A percentile compares a stretch with the other conserved stretches of the same genome.
phyloP scores from a whole-genome alignment of 2,329 filamentous ascomycete genomes.

The Diaporthe velutina region DNA sequence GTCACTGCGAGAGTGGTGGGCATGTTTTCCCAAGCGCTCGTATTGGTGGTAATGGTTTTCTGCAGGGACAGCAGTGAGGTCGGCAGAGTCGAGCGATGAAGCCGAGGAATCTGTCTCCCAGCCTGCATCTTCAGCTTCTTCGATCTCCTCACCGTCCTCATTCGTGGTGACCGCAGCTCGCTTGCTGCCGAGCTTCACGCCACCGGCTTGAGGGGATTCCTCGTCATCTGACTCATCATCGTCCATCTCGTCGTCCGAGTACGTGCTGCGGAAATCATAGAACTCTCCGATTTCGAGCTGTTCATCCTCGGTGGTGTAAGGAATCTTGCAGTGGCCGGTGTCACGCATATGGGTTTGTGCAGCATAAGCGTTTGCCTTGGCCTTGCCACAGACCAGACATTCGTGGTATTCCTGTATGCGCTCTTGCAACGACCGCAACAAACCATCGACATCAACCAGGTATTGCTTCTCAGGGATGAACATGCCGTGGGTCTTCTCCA shows the following conservation, averaged over 20 bases:
- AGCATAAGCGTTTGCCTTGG: slow-evolving; percentile 81
- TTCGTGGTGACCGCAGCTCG: slow-evolving; percentile 66
- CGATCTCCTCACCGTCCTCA: slow-evolving; percentile 64
- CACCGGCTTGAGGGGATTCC: slow-evolving; percentile 64
- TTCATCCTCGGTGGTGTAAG: slow-evolving; percentile 88
- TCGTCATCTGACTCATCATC: slow-evolving; percentile 72
- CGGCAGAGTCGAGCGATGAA: slow-evolving; percentile 89
- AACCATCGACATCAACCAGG: slow-evolving; percentile 83
- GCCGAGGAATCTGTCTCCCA: slow-evolving; percentile 96
- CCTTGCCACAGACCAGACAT: slow-evolving; percentile 89
- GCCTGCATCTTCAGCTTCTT: slow-evolving; percentile 75
- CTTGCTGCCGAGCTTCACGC: slow-evolving; percentile 78
- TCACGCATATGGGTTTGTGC: slow-evolving; percentile 98
- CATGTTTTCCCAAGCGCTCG: slow-evolving; percentile 78
- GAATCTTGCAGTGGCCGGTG: slow-evolving; percentile 96
- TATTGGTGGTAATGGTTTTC: slow-evolving; percentile 79
- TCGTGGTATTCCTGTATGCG: slow-evolving; percentile 86
- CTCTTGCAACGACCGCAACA: slow-evolving; percentile 82
- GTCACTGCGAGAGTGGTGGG: slow-evolving; percentile 81
- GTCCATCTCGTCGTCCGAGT: slow-evolving; percentile 82
- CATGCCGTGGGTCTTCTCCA: slow-evolving; percentile 94
- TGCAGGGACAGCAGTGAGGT: slow-evolving; percentile 83
- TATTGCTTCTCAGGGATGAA: slow-evolving; percentile 93
- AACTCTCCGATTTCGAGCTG: slow-evolving; percentile 95
- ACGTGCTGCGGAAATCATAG: slow-evolving; percentile 97